Percentiles rank a stretch among this genome's conserved stretches.
phyloP scores from a whole-genome alignment of 75 land plant genomes.

The Pseudotsuga menziesii region DNA sequence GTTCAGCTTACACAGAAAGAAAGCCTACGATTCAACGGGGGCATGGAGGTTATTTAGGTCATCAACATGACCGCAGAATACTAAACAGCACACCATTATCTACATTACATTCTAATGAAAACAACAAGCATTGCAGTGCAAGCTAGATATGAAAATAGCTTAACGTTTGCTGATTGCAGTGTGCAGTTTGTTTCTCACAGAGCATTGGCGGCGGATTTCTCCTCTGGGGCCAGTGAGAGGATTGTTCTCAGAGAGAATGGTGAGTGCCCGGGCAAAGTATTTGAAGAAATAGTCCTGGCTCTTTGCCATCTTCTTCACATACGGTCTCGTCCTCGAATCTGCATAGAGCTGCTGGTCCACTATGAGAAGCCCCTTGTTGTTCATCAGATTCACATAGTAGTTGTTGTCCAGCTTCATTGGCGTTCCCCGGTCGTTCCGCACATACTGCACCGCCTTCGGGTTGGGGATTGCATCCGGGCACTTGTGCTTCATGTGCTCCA shows the following conservation, averaged over 20 bases:
- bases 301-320: constrained; percentile 72
- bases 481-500: constrained; percentile 58
- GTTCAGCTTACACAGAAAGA: no score
- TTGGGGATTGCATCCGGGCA: constrained; percentile 66
- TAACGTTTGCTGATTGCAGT: no score
- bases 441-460: constrained; percentile 70
- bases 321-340: constrained; percentile 63
- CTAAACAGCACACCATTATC: no score
- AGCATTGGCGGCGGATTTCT: constrained; percentile 66
- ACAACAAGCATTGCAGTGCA: no score
- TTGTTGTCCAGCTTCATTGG: constrained; percentile 89
- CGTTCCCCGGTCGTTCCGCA: constrained; percentile 69
- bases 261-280: constrained; percentile 54
- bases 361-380: constrained; percentile 59
- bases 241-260: constrained; percentile 73
- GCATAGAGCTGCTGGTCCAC: constrained; percentile 67
- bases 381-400: constrained; percentile 68
- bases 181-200: constrained; percentile 13
- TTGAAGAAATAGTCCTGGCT: constrained; percentile 58
- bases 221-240: constrained; percentile 76
- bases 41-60: no score
- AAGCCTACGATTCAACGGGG: no score
- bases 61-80: no score
- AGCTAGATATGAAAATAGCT: no score
- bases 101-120: no score